Percentiles rank a stretch among this genome's conserved stretches.
These are phyloP conservation scores for Mucuna pruriens DNA, from an alignment of 306 rosid species.

Conservation along the genomic window DNA sequence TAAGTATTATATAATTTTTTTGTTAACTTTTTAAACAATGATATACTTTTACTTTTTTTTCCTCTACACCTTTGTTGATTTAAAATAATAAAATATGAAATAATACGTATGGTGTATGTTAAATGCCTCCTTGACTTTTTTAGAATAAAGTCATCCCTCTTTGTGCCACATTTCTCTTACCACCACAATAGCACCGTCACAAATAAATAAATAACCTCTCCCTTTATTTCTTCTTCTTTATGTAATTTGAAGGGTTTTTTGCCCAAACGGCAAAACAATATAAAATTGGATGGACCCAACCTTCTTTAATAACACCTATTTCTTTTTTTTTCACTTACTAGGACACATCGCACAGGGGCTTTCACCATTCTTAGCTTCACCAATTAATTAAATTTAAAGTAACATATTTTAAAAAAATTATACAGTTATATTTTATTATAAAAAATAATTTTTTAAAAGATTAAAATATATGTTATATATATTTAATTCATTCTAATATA, in stretches of 20 bases:
- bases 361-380: too few relatives aligned
- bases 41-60: too few relatives aligned
- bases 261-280: background rate
- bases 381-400: too few relatives aligned
- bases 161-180: background rate
- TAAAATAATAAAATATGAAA: background rate
- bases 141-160: background rate
- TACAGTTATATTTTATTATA: too few relatives aligned
- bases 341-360: too few relatives aligned
- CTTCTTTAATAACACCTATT: background rate
- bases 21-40: background rate
- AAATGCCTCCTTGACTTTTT: background rate
- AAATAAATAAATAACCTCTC: background rate
- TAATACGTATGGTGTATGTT: background rate
- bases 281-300: background rate
- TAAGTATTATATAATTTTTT: background rate
- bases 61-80: too few relatives aligned
- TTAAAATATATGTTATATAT: too few relatives aligned
- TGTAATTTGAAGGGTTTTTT: background rate
- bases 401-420: too few relatives aligned
- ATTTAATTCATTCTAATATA: too few relatives aligned
- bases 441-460: too few relatives aligned
- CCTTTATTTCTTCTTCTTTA: background rate
- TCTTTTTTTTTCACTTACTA: too few relatives aligned
- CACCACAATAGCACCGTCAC: background rate